A percentile compares a stretch with the other conserved stretches of the same genome.
phyloP scores from a whole-genome alignment of 768 basidiomycete species.

The Hericium erinaceus region DNA sequence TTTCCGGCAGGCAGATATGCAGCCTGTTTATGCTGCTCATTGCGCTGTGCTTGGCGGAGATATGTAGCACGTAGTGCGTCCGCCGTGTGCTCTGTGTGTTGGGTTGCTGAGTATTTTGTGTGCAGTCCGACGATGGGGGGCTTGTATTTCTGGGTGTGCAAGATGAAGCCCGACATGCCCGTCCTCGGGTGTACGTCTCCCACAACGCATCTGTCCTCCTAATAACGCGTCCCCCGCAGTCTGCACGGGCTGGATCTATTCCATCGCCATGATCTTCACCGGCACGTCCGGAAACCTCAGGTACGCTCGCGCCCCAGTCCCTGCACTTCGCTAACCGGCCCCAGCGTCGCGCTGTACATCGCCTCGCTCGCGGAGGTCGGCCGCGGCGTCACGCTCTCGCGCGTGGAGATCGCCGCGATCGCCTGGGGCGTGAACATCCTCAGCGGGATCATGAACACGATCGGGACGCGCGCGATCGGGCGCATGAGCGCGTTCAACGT shows the following conservation, averaged over 20 bases:
- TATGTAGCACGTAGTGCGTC: conserved; percentile 48
- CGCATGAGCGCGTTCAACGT: conserved; percentile 46
- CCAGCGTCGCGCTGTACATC: conserved; percentile 43
- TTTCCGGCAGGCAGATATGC: conserved; percentile 30
- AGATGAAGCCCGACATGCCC: conserved; percentile 45
- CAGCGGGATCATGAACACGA: conserved; percentile 44
- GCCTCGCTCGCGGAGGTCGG: conserved; percentile 45
- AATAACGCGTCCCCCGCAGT: neutral
- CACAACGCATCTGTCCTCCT: neutral
- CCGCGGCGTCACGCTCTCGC: conserved; percentile 31
- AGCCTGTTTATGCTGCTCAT: conserved; percentile 52
- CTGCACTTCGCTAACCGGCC: neutral
- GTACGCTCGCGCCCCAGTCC: conserved; percentile 16
- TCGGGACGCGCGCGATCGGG: conserved; percentile 46
- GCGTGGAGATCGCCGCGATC: conserved; percentile 41
- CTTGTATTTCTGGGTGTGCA: conserved; percentile 56
- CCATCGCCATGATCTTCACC: conserved; percentile 52
- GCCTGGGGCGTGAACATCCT: conserved; percentile 50
- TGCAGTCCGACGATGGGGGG: conserved; percentile 39
- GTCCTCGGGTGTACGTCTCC: conserved; percentile 39
- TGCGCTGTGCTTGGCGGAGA: conserved; percentile 46
- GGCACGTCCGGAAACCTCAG: conserved; percentile 51
- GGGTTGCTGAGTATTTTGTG: conserved; percentile 9
- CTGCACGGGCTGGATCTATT: conserved; percentile 47
- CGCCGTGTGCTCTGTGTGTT: conserved; percentile 28